Base-by-base conservation (phyloP, 257 asterid genomes). In the Solanum bukasovii region DNA sequence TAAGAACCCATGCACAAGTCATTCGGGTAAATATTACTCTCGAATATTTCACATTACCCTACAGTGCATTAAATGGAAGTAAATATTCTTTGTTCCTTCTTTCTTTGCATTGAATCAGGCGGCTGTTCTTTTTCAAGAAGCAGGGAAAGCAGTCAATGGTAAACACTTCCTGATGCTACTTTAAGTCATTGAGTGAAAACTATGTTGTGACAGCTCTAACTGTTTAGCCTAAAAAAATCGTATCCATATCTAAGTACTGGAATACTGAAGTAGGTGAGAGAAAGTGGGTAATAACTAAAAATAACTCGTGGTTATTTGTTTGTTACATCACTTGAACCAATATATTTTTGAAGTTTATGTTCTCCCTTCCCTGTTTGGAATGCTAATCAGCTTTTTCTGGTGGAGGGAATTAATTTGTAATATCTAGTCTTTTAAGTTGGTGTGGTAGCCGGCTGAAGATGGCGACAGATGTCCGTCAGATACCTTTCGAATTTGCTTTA, bases 1-100 rank as follows among this genome's bases (percentile, higher is more conserved):
- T 96, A 74, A 91, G 99, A 92, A 92, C 89, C 67, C 99, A 95
- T 92, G 98, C 98, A 74, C 99, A 96, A 93, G 99, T 96, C 87
- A 90, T 96, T 87, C 95, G 97, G 94, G 99, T 96, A 92, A 89
- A 82, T 49, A 86, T 81, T 72, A 71, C 84, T 29, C 37, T 35
- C 13, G 18, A 27, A 75, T 84, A 70, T 42, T 75, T 44, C 65
- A 14, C 33, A 72, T 84, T 68, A 27, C 63, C 73, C 56, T 40
- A n/a, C 42, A 34, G 46, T 25, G 29, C 34, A 71, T 35, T 46
- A 9, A 84, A 71, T 74, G 74, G 29, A 59, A 77, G 12, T 42
- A 21, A 81, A n/a, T 40, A 87, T 83, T 35, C 16, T 33, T 33
- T 44, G 29, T 44, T 67, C 61, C 21, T 87, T 49, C 82, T 87